Percentiles rank a stretch among this genome's conserved stretches.
Conservation (phyloP, 139 green algal genomes). For the Micractinium sp. region DNA sequence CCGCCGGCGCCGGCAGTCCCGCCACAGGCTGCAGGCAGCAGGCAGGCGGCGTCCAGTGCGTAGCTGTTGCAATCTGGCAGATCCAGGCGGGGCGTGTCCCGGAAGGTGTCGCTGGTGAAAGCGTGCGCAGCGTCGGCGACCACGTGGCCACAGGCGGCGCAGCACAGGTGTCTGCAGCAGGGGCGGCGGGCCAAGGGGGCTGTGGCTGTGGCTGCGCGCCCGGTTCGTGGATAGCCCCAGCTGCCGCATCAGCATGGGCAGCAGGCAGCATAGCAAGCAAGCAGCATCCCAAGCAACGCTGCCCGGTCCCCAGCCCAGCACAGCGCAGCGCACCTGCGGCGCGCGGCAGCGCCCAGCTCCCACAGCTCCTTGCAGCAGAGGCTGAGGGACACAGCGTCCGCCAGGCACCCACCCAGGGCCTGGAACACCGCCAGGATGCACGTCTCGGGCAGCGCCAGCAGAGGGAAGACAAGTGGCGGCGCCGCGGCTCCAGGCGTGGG, state of each 20-base stretch:
- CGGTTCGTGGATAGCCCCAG: no score
- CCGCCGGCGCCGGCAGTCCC: no score
- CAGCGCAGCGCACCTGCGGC: neutral
- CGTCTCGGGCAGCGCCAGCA: neutral
- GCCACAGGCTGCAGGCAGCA: neutral
- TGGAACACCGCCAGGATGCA: constrained; percentile 15
- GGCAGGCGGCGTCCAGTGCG: neutral
- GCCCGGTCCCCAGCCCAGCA: no score
- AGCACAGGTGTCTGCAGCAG: neutral
- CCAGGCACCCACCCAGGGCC: neutral
- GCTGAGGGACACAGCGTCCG: constrained; percentile 4
- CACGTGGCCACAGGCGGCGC: constrained; percentile 1
- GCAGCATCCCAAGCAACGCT: no score
- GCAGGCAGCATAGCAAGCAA: no score
- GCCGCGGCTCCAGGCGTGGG: neutral
- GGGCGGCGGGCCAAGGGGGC: no score
- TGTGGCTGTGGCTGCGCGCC: no score
- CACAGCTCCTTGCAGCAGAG: constrained; percentile 23
- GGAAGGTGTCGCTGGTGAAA: neutral
- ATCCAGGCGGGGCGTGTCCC: neutral
- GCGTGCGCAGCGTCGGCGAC: neutral
- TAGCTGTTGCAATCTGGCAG: constrained; percentile 3
- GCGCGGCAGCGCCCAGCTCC: neutral
- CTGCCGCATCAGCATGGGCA: no score
- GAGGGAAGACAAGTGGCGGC: neutral